phyloP scores from a whole-genome alignment of 768 basidiomycete species.

The Mycena rosella region DNA sequence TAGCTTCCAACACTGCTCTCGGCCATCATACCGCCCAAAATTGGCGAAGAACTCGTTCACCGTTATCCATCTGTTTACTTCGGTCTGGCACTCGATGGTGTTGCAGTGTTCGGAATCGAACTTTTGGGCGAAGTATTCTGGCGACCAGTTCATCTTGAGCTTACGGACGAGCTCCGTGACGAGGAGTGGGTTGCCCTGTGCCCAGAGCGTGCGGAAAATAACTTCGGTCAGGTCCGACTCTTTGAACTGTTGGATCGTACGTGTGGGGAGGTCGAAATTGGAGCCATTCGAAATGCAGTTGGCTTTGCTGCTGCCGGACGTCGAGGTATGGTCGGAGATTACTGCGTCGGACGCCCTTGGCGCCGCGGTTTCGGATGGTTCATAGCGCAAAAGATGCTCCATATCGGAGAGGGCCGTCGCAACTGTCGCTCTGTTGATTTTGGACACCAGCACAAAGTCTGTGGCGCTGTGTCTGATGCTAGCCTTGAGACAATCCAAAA shows the following conservation, averaged over 20 bases:
- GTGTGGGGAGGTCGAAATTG: conserved; percentile 62
- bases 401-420: not conserved
- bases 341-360: not conserved
- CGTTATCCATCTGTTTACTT: conserved; percentile 69
- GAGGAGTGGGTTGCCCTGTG: conserved; percentile 78
- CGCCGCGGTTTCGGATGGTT: conserved; percentile 67
- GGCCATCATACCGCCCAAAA: conserved; percentile 77
- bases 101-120: conserved; percentile 74
- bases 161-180: conserved; percentile 76
- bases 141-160: conserved; percentile 83
- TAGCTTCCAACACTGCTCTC: conserved; percentile 75
- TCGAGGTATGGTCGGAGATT: not conserved
- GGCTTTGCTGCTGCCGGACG: conserved; percentile 69
- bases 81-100: conserved; percentile 82
- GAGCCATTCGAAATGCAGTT: conserved; percentile 61
- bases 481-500: conserved; percentile 47
- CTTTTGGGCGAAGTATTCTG: conserved; percentile 80
- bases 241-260: conserved; percentile 59
- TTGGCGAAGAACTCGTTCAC: conserved; percentile 82
- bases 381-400: not conserved
- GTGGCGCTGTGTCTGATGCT: conserved; percentile 56
- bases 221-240: conserved; percentile 67
- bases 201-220: conserved; percentile 81
- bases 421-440: not conserved
- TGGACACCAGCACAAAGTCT: conserved; percentile 57